Evolutionary conservation across 306 rosid genomes (phyloP), one percentile per base, ranked within the genome.

Genomic region (Pterocarpus santalinus): DNA sequence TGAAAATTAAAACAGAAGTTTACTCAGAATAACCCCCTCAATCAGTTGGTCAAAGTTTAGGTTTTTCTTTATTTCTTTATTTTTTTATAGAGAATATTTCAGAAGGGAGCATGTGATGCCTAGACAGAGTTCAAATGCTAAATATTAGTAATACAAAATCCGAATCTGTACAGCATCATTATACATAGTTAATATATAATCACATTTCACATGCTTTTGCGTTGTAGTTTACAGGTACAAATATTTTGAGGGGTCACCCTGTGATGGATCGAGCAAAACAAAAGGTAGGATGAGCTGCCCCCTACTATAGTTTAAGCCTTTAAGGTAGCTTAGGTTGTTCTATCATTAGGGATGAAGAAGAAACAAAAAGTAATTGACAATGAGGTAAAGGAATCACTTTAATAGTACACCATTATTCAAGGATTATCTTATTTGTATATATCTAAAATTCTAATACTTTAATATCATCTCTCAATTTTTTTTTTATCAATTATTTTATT

Each of bases 361-460:
- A 71, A 74, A 78, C 75, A 77, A 55, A 83, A 70, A 72, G 81
- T 46, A 5, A 72, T 15, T 16, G 69, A 73, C 28, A 56, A 34
- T 6, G 51, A 52, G 64, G 16, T 7, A 5, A 22, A 64, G 74
- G 52, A 22, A 22, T 55, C 13, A 28, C 83, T 83, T 83, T 39
- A 65, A 83, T 65, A 41, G 52, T 80, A 66, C 65, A 51, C 44
- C 83, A 63, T 65, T 7, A 61, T n/a, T n/a, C n/a, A n/a, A n/a
- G n/a, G n/a, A n/a, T n/a, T n/a, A n/a, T n/a, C n/a, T n/a, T n/a
- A n/a, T n/a, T n/a, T n/a, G n/a, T n/a, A n/a, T n/a, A n/a, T n/a
- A n/a, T n/a, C n/a, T n/a, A n/a, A n/a, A n/a, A n/a, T n/a, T n/a
- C n/a, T n/a, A n/a, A n/a, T n/a, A n/a, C n/a, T n/a, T n/a, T n/a